A percentile compares a stretch with the other conserved stretches of the same genome.
Conservation (phyloP, 345 rosid species). For the Pseudoturritis turrita region DNA sequence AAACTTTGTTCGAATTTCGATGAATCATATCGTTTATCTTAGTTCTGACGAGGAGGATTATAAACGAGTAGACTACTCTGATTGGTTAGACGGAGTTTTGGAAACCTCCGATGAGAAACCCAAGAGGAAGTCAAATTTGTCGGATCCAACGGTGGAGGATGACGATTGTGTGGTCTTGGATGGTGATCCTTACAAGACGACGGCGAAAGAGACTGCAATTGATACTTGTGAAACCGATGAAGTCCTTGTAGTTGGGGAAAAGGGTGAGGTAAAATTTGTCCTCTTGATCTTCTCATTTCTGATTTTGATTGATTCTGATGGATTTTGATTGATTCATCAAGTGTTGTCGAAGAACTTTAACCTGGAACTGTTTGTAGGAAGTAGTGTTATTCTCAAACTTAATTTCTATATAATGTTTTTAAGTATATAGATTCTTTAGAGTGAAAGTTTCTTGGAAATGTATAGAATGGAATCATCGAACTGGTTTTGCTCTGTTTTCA, state of each 20-base stretch:
- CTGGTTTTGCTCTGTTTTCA: neutral
- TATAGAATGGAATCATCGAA: neutral
- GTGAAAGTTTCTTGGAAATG: neutral
- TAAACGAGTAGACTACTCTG: neutral
- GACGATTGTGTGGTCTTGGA: conserved; percentile 30
- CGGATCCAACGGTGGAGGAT: neutral
- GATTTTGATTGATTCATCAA: neutral
- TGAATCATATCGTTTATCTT: conserved; percentile 11
- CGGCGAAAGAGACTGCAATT: neutral
- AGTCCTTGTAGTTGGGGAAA: conserved; percentile 10
- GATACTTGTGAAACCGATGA: neutral
- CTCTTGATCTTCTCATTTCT: neutral
- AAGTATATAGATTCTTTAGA: neutral
- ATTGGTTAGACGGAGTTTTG: neutral
- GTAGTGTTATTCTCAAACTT: neutral
- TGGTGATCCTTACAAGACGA: conserved; percentile 10
- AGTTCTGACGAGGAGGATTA: conserved; percentile 19
- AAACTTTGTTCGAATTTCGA: neutral
- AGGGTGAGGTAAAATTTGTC: conserved; percentile 8
- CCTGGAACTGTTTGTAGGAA: neutral
- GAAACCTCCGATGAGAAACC: neutral
- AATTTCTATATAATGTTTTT: neutral
- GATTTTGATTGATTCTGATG: no score
- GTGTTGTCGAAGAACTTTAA: neutral
- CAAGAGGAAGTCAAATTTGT: neutral